phyloP scores from a whole-genome alignment of 805 yeast genomes.

The Candida pini region DNA sequence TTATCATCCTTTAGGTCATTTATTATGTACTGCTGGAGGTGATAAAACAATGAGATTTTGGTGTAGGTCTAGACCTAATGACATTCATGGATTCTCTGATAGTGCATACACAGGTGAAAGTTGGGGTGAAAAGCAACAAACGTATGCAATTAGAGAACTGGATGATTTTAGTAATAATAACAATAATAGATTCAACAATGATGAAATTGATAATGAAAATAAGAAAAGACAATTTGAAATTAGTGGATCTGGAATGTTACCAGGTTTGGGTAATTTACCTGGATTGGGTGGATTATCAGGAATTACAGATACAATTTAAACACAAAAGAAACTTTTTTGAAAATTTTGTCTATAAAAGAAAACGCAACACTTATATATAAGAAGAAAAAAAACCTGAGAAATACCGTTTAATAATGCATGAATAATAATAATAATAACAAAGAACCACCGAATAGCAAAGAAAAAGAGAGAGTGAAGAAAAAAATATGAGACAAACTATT shows the following conservation, averaged over 20 bases:
- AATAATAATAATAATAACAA: too few relatives aligned
- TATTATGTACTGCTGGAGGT: constrained; percentile 86
- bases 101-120: constrained; percentile 59
- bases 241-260: constrained; percentile 18
- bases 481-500: too few relatives aligned
- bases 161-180: constrained; percentile 1
- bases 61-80: constrained; percentile 90
- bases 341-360: constrained; percentile 1
- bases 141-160: constrained; percentile 7
- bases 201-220: constrained; percentile 21
- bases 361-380: constrained; percentile 23
- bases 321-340: background rate
- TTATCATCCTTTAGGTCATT: constrained; percentile 92
- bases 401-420: too few relatives aligned
- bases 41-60: constrained; percentile 92
- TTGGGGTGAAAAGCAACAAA: constrained; percentile 23
- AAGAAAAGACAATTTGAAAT: constrained; percentile 42
- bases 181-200: background rate
- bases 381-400: too few relatives aligned
- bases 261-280: background rate
- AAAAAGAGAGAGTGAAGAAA: background rate
- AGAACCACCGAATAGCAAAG: background rate
- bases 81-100: constrained; percentile 75
- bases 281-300: constrained; percentile 5
- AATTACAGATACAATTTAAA: constrained; percentile 2